phyloP scores from a whole-genome alignment of 2,329 filamentous ascomycete genomes.

The Pestalotiopsis sp. region DNA sequence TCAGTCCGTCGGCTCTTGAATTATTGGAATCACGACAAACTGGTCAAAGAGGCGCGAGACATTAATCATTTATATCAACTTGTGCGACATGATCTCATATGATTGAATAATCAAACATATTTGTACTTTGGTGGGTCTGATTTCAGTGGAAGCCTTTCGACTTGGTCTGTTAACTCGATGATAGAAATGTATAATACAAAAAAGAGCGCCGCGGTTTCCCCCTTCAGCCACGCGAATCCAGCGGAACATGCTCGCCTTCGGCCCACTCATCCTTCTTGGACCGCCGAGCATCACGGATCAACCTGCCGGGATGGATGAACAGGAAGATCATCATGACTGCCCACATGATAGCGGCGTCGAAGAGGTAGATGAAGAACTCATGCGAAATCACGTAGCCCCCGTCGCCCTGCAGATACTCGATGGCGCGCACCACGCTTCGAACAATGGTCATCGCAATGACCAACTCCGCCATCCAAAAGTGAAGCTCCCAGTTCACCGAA shows the following conservation, averaged over 20 bases:
- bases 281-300: neutral
- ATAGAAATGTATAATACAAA: neutral
- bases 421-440: constrained; percentile 46
- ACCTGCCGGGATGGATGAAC: constrained; percentile 13
- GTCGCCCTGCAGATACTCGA: constrained; percentile 49
- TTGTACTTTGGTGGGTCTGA: neutral
- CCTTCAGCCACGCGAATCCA: neutral
- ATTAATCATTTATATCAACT: neutral
- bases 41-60: too few species aligned
- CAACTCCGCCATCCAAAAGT: constrained; percentile 33
- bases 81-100: neutral
- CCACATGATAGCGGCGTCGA: constrained; percentile 44
- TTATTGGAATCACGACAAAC: neutral
- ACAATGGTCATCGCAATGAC: constrained; percentile 44
- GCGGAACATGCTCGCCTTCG: neutral
- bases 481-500: constrained; percentile 16
- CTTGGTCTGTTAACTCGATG: neutral
- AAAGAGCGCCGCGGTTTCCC: too few species aligned
- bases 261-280: neutral
- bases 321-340: constrained; percentile 41
- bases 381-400: constrained; percentile 41
- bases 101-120: neutral
- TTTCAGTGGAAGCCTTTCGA: neutral
- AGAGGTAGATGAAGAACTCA: constrained; percentile 45
- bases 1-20: neutral